Base-by-base conservation (phyloP, 768 basidiomycete genomes). In the Paxillus involutus region DNA sequence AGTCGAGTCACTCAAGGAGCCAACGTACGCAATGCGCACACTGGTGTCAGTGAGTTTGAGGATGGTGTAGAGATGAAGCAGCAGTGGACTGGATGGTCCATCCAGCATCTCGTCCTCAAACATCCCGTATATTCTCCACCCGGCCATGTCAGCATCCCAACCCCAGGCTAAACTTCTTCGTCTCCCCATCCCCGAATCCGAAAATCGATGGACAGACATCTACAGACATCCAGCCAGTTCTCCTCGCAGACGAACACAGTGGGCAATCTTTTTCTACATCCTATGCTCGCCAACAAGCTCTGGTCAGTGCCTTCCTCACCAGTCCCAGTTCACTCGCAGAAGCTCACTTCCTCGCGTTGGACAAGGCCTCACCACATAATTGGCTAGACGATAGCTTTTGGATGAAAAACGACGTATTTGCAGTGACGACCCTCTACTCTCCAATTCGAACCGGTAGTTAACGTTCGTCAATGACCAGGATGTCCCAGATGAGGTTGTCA, bases 381-480 rank as follows among this genome's bases (percentile, higher is more conserved):
- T 98, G 95, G 95, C 81, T 98, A 11, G 83, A 95, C 59, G 94
- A 98, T 67, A 93, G 90, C 51, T 86, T 96, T 60, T 97, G 95
- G 95, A 73, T 84, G 54, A 84, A 88, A 61, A 88, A 88, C n/a
- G 61, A 85, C 91, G 1, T 98, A 98, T 84, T 89, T 92, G 87
- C 85, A 81, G 95, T n/a, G 30, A 82, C 83, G 0, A n/a, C n/a
- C 94, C 95, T 0, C 74, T 98, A 11, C 76, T 90, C 51, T 73
- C 98, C 59, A 88, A 98, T 68, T 95, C 94, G 3, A 98, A 97
- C 65, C 97, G 94, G 94, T 98, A 94, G 95, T 75, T 97, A 19
- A 77, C 91, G 3, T 89, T 66, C n/a, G 75, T 79, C 41, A 85
- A 95, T 56, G 94, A 97, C 70, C 64, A 77, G 3, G 73, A 63